Conservation (phyloP, 169 alveolate species). For the Plasmodium adleri region DNA sequence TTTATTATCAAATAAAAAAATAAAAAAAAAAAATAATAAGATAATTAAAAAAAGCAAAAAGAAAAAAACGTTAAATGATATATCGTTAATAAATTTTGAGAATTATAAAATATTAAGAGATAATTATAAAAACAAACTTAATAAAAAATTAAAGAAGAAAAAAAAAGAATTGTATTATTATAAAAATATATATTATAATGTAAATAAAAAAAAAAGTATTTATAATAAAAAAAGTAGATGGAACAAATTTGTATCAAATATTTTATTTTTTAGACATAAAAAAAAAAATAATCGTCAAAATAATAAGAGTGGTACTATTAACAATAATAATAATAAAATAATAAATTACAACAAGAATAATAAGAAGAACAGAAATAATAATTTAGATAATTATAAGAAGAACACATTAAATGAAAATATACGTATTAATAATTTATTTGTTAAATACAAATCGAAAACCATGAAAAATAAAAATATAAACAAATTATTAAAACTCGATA, state of each 20-base stretch:
- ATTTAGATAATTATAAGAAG: neutral
- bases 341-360: no score
- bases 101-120: constrained; percentile 5
- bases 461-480: constrained; percentile 26
- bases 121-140: neutral
- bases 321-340: no score
- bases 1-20: no score
- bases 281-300: neutral
- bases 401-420: neutral
- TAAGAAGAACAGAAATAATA: no score
- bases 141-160: constrained; percentile 2
- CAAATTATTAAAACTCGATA: constrained; percentile 15
- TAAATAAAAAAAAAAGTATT: neutral
- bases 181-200: constrained; percentile 3
- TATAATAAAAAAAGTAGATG: neutral
- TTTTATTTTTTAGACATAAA: no score
- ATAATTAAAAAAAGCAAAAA: neutral
- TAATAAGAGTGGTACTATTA: neutral
- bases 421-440: constrained; percentile 20
- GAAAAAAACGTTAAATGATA: neutral
- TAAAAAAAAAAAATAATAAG: no score
- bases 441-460: constrained; percentile 22
- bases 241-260: neutral
- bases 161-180: neutral
- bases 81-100: constrained; percentile 4